Evolutionary conservation across 2,329 filamentous ascomycete genomes (phyloP).

Genomic region (Fusarium dlaminii): DNA sequence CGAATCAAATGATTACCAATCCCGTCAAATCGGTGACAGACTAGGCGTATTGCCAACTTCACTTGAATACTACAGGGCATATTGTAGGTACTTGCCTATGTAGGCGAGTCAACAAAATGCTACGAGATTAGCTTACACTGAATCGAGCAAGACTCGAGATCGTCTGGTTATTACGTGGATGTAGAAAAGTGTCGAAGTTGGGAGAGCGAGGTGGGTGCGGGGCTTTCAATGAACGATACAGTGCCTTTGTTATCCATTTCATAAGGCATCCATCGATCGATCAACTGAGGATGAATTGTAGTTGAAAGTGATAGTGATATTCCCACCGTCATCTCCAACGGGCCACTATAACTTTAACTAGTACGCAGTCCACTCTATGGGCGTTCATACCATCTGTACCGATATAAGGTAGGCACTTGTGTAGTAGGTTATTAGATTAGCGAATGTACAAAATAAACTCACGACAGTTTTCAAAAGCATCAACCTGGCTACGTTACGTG

Average conservation of each 20-base stretch:
- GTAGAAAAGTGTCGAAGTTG: not conserved
- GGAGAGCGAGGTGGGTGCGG: not conserved
- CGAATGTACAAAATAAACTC: not conserved
- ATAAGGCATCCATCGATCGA: not conserved
- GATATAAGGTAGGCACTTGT: not conserved
- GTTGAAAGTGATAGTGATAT: not conserved
- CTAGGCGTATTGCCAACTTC: not conserved
- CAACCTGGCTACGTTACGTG: not conserved
- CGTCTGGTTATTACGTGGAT: not conserved
- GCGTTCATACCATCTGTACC: not conserved
- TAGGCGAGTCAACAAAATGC: not conserved
- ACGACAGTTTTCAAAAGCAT: not conserved
- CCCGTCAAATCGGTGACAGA: not conserved
- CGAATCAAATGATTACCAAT: no score
- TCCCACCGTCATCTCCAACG: slow-evolving; percentile 1
- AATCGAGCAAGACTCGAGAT: not conserved
- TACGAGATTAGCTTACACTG: not conserved
- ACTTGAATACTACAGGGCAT: not conserved
- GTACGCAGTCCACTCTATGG: not conserved
- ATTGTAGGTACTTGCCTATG: not conserved
- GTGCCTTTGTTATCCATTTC: not conserved
- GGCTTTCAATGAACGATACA: not conserved
- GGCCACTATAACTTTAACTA: not conserved
- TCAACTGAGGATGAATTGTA: not conserved
- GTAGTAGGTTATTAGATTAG: not conserved